Percentiles rank a stretch among this genome's conserved stretches.
These are phyloP conservation scores for Ophiognomonia clavigignenti-juglandacearum DNA, from an alignment of 2,329 filamentous ascomycete genomes.

Conservation along the genomic window DNA sequence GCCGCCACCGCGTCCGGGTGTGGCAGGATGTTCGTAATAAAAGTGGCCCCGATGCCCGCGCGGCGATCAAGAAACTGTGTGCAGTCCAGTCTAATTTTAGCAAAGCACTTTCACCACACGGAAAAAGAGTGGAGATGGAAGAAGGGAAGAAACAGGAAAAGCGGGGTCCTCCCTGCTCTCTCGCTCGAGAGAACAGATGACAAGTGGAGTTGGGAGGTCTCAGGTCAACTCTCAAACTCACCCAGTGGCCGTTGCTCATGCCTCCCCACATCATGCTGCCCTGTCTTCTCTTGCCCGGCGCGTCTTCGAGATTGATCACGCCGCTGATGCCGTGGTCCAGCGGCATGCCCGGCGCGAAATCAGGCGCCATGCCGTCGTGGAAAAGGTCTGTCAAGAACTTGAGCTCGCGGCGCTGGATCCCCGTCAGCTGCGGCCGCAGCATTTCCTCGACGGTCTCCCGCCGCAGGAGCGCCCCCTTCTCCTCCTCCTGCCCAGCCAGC, in stretches of 20 bases:
- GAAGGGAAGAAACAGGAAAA: too few relatives aligned
- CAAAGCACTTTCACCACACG: too few relatives aligned
- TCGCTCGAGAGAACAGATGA: too few relatives aligned
- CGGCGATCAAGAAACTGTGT: slow-evolving; percentile 27
- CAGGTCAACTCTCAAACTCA: too few relatives aligned
- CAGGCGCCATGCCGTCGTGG: slow-evolving; percentile 28
- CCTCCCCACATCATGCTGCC: slow-evolving; percentile 42
- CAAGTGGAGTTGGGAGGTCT: too few relatives aligned
- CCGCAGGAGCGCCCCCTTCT: slow-evolving; percentile 26
- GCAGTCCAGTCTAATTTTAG: background rate
- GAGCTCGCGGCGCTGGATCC: slow-evolving; percentile 22
- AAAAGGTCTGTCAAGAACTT: slow-evolving; percentile 14
- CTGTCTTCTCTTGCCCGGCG: slow-evolving; percentile 33
- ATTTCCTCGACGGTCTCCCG: slow-evolving; percentile 28
- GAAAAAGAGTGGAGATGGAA: background rate
- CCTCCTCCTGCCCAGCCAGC: slow-evolving; percentile 16
- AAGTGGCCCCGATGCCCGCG: slow-evolving; percentile 33
- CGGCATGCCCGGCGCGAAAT: slow-evolving; percentile 28
- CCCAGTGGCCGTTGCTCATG: slow-evolving; percentile 37
- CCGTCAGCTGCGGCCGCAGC: slow-evolving; percentile 36
- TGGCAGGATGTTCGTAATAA: slow-evolving; percentile 35
- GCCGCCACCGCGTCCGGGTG: slow-evolving; percentile 31
- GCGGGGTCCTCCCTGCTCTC: too few relatives aligned
- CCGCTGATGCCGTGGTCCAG: slow-evolving; percentile 35
- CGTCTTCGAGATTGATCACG: slow-evolving; percentile 33